Conservation (phyloP, 2,329 filamentous ascomycete genomes). For the Calonectria henricotiae region DNA sequence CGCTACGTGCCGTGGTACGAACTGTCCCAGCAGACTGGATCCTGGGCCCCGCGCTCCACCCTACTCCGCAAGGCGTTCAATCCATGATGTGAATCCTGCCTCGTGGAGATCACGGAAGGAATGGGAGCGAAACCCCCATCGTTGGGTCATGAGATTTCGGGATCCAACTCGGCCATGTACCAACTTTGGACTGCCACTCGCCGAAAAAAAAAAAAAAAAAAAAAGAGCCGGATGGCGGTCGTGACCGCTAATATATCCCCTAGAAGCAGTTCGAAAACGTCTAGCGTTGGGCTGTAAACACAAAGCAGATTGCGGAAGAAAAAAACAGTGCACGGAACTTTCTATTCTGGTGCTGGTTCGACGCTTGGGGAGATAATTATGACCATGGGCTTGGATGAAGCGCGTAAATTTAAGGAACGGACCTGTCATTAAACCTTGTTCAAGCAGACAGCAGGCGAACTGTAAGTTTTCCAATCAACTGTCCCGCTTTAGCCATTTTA, state of each 20-base stretch:
- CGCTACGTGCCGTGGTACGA: background rate
- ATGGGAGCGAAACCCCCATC: too few relatives aligned
- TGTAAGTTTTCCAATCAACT: too few relatives aligned
- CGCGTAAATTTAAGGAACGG: background rate
- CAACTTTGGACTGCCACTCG: too few relatives aligned
- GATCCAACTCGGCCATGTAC: background rate
- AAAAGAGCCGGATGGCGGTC: background rate
- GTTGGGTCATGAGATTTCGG: too few relatives aligned
- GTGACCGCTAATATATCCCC: background rate
- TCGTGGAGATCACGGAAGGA: background rate
- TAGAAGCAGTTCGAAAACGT: too few relatives aligned
- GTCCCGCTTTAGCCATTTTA: background rate
- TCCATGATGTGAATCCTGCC: conserved; percentile 9
- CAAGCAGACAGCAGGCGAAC: too few relatives aligned
- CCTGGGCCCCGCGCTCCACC: conserved; percentile 10
- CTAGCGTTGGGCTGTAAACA: background rate
- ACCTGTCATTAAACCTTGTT: conserved; percentile 20
- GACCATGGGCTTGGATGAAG: background rate
- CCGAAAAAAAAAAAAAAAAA: too few relatives aligned
- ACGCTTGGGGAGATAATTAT: conserved; percentile 15
- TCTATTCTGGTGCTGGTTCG: background rate
- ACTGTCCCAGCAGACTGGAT: background rate
- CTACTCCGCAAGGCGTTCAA: conserved; percentile 1
- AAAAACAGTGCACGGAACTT: background rate
- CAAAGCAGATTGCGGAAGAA: background rate